These are phyloP conservation scores for Emergomyces orientalis DNA, from an alignment of 2,329 filamentous ascomycete genomes.

Conservation along the genomic window DNA sequence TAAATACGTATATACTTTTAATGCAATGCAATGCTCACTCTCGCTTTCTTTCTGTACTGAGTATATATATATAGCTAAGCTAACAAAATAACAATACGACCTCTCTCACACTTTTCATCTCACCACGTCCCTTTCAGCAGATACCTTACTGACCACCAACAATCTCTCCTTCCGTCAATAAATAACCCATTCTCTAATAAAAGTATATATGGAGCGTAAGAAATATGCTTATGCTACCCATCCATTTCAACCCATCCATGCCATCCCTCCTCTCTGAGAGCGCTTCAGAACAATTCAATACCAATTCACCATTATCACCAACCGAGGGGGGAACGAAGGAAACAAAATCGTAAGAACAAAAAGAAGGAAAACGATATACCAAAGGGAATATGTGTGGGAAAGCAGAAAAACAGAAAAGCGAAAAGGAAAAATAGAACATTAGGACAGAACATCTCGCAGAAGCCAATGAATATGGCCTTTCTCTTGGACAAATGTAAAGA, in stretches of 20 bases:
- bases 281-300: neutral
- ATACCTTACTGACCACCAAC: neutral
- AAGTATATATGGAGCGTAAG: neutral
- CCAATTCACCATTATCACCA: neutral
- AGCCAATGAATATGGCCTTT: neutral
- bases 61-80: neutral
- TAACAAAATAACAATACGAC: neutral
- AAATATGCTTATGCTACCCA: neutral
- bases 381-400: constrained; percentile 10
- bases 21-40: neutral
- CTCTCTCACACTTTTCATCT: neutral
- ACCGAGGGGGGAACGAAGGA: neutral
- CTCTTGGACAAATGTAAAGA: neutral
- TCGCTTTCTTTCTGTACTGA: neutral
- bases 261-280: neutral
- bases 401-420: constrained; percentile 14
- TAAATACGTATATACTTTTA: no score
- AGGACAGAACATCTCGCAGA: neutral
- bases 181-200: neutral
- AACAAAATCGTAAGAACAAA: neutral
- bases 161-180: neutral
- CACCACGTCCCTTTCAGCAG: neutral
- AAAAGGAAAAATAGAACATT: neutral
- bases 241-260: neutral
- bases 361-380: neutral